Base-by-base conservation (phyloP, 1,139 yeast species). In the Protomyces lactucae-debilis region DNA sequence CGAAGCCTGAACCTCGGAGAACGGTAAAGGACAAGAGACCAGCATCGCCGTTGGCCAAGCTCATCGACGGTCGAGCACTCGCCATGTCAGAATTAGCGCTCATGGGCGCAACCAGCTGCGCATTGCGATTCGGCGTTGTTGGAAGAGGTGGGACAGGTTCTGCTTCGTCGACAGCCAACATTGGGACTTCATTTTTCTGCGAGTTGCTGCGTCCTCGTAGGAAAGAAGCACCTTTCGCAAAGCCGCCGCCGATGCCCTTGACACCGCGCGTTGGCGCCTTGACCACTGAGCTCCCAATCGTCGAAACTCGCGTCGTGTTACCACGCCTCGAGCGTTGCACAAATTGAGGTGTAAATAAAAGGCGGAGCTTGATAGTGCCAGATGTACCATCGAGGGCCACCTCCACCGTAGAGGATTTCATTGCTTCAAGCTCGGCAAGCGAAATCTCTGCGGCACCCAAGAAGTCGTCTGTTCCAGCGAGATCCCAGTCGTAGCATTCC, bases 401-500 rank as follows among this genome's bases (percentile, higher is more conserved):
- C 53, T 81, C 83, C 56, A 83, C 71, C 16, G 83, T 85, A 12
- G 80, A 77, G 14, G 82, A 80, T 55, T 80, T 80, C 39, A 81
- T 78, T 12, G 86, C 83, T 70, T 86, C 85, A 52, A 93, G 79
- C 12, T 85, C 83, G 0, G 82, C 75, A 68, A 93, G 76, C 18
- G 83, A 81, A 66, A 91, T 73, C 35, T 72, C 71, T n/a, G 86
- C 90, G 43, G 77, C 77, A 65, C 98, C 96, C 66, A 93, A 79
- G 67, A 81, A 79, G 74, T 93, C 95, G 68, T 82, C 84, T 68
- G 85, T 89, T 36, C 88, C 85, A 68, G 96, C 97, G 69, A 92
- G 83, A 76, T 93, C 99, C 97, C 97, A 92, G 74, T 93, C 99
- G 71, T 75, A 81, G 39, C 88, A 84, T 65, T 80, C 82, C 59